phyloP scores from a whole-genome alignment of 2,329 filamentous ascomycete genomes.

The Aspergillus viridinutans region DNA sequence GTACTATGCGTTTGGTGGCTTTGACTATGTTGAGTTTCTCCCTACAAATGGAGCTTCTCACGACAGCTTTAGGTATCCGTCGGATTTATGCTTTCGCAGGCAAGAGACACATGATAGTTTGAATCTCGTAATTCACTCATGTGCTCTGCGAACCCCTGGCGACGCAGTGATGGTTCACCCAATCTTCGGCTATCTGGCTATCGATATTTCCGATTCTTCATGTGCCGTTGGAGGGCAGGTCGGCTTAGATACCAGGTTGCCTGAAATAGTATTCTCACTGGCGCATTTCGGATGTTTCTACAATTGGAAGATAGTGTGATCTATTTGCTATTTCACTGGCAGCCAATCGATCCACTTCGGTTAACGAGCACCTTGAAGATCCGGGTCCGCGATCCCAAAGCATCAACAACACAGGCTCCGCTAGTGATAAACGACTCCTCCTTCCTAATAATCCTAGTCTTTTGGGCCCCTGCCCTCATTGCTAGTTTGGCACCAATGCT shows the following conservation, averaged over 20 bases:
- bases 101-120: background rate
- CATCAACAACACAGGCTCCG: background rate
- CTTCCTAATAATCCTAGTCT: background rate
- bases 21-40: background rate
- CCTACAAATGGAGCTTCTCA: background rate
- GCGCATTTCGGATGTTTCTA: slow-evolving; percentile 21
- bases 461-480: background rate
- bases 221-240: background rate
- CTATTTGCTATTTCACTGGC: slow-evolving; percentile 13
- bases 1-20: background rate
- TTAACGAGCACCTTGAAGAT: slow-evolving; percentile 19
- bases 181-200: background rate
- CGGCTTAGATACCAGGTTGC: slow-evolving; percentile 10
- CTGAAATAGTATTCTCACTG: slow-evolving; percentile 20
- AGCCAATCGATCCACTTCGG: slow-evolving; percentile 16
- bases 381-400: slow-evolving; percentile 14
- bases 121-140: background rate
- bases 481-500: background rate
- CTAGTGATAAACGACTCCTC: background rate
- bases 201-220: background rate
- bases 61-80: background rate
- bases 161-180: background rate
- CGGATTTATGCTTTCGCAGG: background rate
- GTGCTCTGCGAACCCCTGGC: background rate
- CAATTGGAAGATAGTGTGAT: slow-evolving; percentile 11